phyloP scores from a whole-genome alignment of 768 basidiomycete genomes.

The Agrocybe chaxingu region DNA sequence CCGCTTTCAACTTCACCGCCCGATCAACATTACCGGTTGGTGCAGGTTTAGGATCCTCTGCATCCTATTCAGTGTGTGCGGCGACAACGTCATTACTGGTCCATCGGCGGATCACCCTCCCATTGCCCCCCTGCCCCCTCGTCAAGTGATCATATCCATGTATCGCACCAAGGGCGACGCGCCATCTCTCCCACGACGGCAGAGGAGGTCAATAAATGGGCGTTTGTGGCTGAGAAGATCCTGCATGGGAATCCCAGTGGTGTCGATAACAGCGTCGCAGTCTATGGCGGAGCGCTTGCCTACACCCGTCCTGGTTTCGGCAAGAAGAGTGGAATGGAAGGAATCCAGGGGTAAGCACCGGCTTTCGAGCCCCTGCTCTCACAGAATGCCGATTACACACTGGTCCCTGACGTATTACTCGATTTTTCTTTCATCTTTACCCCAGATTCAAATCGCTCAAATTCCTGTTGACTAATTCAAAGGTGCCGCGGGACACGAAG shows the following conservation, averaged over 20 bases:
- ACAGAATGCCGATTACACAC: not conserved
- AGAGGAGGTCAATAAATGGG: conserved; percentile 87
- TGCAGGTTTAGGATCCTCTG: conserved; percentile 95
- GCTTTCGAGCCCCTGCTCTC: conserved; percentile 1
- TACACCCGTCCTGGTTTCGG: conserved; percentile 83
- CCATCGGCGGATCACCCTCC: conserved; percentile 61
- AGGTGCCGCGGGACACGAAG: conserved; percentile 92
- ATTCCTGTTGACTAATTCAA: conserved; percentile 91
- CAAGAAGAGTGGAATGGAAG: conserved; percentile 78
- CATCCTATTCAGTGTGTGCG: conserved; percentile 88
- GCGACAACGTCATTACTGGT: conserved; percentile 78
- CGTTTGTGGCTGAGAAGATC: conserved; percentile 94
- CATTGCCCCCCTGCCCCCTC: conserved; percentile 46
- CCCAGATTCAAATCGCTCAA: conserved; percentile 84
- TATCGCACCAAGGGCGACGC: conserved; percentile 63
- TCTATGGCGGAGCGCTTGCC: conserved; percentile 88
- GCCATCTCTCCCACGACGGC: conserved; percentile 63
- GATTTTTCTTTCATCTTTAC: not conserved
- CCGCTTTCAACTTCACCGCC: conserved; percentile 73
- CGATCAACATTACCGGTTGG: conserved; percentile 91
- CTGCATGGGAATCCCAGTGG: conserved; percentile 97
- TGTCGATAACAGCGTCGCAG: conserved; percentile 92
- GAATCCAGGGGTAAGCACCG: conserved; percentile 72
- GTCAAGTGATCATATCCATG: conserved; percentile 48
- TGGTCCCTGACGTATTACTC: not conserved